A percentile compares a stretch with the other conserved stretches of the same genome.
Conservation (phyloP, 2,329 filamentous ascomycete species). For the Cercospora beticola region DNA sequence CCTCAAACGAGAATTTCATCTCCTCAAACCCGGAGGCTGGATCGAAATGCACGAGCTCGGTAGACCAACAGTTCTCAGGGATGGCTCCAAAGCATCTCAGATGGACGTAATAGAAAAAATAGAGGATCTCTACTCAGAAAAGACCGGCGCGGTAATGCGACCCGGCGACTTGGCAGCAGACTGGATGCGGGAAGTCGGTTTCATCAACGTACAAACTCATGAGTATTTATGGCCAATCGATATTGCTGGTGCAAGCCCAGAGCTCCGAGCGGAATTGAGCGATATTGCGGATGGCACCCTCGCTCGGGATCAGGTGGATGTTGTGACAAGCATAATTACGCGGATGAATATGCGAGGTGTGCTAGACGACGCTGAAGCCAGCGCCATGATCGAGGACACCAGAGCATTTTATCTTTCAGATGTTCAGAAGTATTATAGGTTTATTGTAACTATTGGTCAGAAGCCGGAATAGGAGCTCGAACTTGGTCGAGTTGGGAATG, state of each 20-base stretch:
- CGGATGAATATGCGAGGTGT: background rate
- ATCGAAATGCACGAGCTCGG: slow-evolving; percentile 23
- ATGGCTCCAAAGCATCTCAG: no score
- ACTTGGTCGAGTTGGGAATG: background rate
- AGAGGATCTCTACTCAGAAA: slow-evolving; percentile 3
- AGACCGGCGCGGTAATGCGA: slow-evolving; percentile 13
- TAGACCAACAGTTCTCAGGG: no score
- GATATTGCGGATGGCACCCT: background rate
- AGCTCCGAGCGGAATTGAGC: background rate
- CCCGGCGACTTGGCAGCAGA: slow-evolving; percentile 8
- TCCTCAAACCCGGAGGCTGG: slow-evolving; percentile 26
- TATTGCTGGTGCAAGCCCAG: background rate
- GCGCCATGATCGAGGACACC: background rate
- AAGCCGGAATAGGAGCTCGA: background rate
- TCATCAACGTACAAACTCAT: slow-evolving; percentile 20
- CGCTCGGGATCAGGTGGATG: background rate
- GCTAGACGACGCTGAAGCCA: background rate
- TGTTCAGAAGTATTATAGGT: background rate
- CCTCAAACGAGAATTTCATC: slow-evolving; percentile 8
- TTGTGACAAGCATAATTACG: background rate
- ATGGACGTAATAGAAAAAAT: background rate
- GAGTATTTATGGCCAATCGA: slow-evolving; percentile 24
- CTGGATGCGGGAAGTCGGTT: slow-evolving; percentile 26
- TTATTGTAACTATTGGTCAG: background rate
- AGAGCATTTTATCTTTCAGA: background rate